phyloP scores from a whole-genome alignment of 192 early-diverging fungal genomes.

The Dimargaris verticillata region DNA sequence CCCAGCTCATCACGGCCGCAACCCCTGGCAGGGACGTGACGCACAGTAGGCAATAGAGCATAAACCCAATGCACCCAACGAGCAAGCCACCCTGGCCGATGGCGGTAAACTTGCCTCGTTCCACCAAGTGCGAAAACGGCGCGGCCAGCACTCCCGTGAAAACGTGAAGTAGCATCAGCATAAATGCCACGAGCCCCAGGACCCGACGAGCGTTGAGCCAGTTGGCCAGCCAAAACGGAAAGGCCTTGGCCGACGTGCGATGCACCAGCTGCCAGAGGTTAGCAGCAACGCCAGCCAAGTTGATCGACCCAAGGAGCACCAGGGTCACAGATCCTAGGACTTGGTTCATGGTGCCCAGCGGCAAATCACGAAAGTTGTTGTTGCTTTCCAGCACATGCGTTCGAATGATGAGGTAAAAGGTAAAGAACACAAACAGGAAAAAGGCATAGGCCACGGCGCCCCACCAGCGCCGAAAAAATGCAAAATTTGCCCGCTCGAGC shows the following conservation, averaged over 20 bases:
- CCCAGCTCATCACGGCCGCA: slow-evolving; percentile 4
- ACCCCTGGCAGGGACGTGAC: slow-evolving; percentile 9
- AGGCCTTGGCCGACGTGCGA: background rate
- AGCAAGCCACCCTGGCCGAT: background rate
- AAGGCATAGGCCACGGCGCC: slow-evolving; percentile 5
- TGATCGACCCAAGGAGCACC: background rate
- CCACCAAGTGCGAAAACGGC: no score
- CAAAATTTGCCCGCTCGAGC: slow-evolving; percentile 1
- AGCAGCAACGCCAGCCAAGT: slow-evolving; percentile 6
- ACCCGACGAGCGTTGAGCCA: slow-evolving; percentile 7
- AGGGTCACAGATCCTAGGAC: background rate
- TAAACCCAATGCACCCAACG: background rate
- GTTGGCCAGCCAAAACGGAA: slow-evolving; percentile 9
- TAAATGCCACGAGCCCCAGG: slow-evolving; percentile 7
- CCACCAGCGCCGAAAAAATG: slow-evolving; percentile 7
- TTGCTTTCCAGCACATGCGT: background rate
- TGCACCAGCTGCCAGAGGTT: slow-evolving; percentile 8
- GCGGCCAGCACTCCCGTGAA: background rate
- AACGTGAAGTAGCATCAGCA: slow-evolving; percentile 4
- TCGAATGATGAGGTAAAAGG: background rate
- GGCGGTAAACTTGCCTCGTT: background rate
- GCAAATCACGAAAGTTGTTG: background rate
- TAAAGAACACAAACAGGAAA: background rate
- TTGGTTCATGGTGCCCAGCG: background rate
- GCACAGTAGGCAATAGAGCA: background rate